phyloP scores from a whole-genome alignment of 106 monocot genomes.

The Posidonia australis region DNA sequence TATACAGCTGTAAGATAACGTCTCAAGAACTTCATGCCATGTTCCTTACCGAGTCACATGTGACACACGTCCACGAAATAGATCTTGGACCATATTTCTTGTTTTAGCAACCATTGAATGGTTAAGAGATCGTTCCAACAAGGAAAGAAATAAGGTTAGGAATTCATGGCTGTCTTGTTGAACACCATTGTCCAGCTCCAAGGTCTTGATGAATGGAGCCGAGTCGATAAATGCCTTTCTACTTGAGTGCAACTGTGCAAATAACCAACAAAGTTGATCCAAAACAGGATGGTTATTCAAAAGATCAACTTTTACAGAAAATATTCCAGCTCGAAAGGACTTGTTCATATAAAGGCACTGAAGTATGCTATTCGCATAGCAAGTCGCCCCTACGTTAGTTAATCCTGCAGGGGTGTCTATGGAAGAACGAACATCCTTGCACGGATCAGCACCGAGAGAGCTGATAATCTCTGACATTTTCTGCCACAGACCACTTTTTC shows the following conservation, averaged over 20 bases:
- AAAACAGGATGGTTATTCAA: conserved; percentile 68
- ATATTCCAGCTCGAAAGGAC: conserved; percentile 61
- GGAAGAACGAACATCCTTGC: conserved; percentile 55
- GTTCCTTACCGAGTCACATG: conserved; percentile 76
- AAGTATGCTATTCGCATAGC: conserved; percentile 99
- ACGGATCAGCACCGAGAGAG: conserved; percentile 69
- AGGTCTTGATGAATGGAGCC: conserved; percentile 83
- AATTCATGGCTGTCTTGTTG: conserved; percentile 99
- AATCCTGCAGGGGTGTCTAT: conserved; percentile 75
- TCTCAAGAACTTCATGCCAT: neutral
- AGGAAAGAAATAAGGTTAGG: conserved; percentile 89
- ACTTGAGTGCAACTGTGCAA: conserved; percentile 85
- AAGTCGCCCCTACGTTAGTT: conserved; percentile 94
- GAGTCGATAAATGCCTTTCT: conserved; percentile 89
- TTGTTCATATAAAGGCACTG: conserved; percentile 98
- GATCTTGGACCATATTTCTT: conserved; percentile 74
- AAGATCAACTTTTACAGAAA: conserved; percentile 67
- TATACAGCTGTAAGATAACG: neutral
- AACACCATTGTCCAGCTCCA: conserved; percentile 94
- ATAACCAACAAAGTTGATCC: conserved; percentile 72
- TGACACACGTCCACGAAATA: conserved; percentile 84
- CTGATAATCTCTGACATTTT: conserved; percentile 58
- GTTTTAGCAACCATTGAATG: conserved; percentile 55
- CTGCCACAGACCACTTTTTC: conserved; percentile 90
- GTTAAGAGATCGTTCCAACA: conserved; percentile 66